Evolutionary conservation across 2,329 filamentous ascomycete species (phyloP), one percentile per base, ranked within the genome.

Genomic region (Aspergillus carbonarius): DNA sequence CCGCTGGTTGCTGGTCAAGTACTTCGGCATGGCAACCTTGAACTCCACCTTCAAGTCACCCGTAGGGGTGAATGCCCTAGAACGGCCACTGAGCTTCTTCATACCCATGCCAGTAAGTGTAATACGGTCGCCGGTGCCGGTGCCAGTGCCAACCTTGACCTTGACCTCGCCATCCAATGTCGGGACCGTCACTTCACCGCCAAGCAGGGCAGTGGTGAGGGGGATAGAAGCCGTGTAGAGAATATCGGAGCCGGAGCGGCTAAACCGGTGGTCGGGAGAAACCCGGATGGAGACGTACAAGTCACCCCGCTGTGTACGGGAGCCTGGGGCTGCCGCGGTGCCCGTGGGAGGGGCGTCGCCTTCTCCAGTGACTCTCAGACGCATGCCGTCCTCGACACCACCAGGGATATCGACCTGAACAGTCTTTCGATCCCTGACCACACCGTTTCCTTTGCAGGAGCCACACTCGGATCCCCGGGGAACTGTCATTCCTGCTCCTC

Each of bases 321-420:
- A 79, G 59, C 86, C 84, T 27, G 87, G 81, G 46, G 87, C 85
- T 32, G 85, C 83, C 15, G 85, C 81, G 23, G 86, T 83, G 46
- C 92, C 91, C 23, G 91, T 93, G 8, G 87, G 81, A 20, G 95
- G 89, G 15, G 91, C 88, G 71, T 99, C 93, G 64, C 95, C 95
- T 71, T 96, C 92, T 25, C 90, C 90, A 59, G 88, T 86, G 27
- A 99, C 85, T 54, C 91, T 85, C 68, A 99, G 79, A 58, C 92
- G 86, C 93, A 98, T 98, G 56, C 93, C 93, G 73, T 99, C 93
- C 73, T 98, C 95, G 32, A 99, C 92, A 63, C 95, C 95, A 20
- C 90, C 92, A 1, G 95, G 95, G 47, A 99, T 97, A 68, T 98
- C 93, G 44, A 99, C 85, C 27, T 85, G 89, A 51, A 99, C 87